Evolutionary conservation across 768 basidiomycete genomes (phyloP).

Genomic region (Lentinus brumalis): DNA sequence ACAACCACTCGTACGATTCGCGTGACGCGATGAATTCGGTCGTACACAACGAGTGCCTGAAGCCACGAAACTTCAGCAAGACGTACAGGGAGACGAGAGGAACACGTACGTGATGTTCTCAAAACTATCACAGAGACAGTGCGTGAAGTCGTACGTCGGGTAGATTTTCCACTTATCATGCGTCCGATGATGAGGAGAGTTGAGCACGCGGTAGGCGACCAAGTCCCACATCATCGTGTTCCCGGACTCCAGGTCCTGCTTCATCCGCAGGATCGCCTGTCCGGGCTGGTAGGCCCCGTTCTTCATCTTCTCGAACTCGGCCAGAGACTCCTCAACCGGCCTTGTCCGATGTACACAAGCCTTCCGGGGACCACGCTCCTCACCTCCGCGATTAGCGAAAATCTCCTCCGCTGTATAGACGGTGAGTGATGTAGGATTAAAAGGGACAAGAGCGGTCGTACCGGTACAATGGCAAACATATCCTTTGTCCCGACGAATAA

Average conservation of each 20-base stretch:
- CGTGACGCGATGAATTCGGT: slow-evolving; percentile 94
- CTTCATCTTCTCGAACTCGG: slow-evolving; percentile 92
- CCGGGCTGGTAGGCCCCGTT: slow-evolving; percentile 88
- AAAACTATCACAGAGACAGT: slow-evolving; percentile 97
- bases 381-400: slow-evolving; percentile 82
- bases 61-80: neutral
- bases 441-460: slow-evolving; percentile 41
- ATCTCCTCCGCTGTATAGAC: slow-evolving; percentile 81
- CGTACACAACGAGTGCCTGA: slow-evolving; percentile 95
- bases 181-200: slow-evolving; percentile 91
- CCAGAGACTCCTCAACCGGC: slow-evolving; percentile 83
- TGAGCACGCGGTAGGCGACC: slow-evolving; percentile 92
- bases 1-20: slow-evolving; percentile 98
- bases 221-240: slow-evolving; percentile 99
- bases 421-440: neutral
- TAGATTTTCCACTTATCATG: slow-evolving; percentile 95
- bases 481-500: slow-evolving; percentile 88
- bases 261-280: slow-evolving; percentile 94
- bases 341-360: slow-evolving; percentile 87
- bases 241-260: slow-evolving; percentile 87
- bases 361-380: slow-evolving; percentile 73
- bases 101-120: slow-evolving; percentile 94
- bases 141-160: slow-evolving; percentile 98
- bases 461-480: slow-evolving; percentile 97
- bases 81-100: neutral